Conservation (phyloP, 345 rosid genomes). For the Stellera chamaejasme region DNA sequence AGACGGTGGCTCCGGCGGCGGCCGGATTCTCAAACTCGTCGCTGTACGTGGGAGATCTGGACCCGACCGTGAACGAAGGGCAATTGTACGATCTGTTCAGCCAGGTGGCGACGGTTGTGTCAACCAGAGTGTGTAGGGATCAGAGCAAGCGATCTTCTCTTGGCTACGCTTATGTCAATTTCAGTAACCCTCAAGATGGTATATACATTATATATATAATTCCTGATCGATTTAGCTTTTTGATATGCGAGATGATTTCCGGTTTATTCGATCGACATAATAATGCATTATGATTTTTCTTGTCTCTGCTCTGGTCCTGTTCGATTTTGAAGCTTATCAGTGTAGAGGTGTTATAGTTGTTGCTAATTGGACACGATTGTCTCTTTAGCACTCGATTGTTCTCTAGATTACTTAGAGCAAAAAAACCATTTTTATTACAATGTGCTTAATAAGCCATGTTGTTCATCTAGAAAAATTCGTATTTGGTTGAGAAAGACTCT, state of each 20-base stretch:
- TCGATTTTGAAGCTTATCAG: not conserved
- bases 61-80: conserved; percentile 35
- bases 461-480: too few relatives aligned
- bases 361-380: too few relatives aligned
- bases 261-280: not conserved
- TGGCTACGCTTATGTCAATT: conserved; percentile 68
- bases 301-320: not conserved
- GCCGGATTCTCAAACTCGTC: conserved; percentile 31
- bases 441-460: too few relatives aligned
- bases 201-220: not conserved
- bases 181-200: conserved; percentile 49
- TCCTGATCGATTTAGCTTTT: too few relatives aligned
- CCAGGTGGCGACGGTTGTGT: conserved; percentile 39
- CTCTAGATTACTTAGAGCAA: too few relatives aligned
- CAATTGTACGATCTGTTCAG: conserved; percentile 48
- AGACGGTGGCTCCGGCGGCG: conserved; percentile 5
- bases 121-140: conserved; percentile 64
- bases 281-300: not conserved
- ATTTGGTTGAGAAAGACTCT: too few relatives aligned
- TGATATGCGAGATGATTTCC: not conserved
- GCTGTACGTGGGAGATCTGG: conserved; percentile 65
- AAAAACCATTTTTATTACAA: too few relatives aligned
- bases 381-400: too few relatives aligned
- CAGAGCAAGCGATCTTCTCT: conserved; percentile 36
- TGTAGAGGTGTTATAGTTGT: not conserved